Evolutionary conservation across 1,284 basidiomycete species (phyloP), one percentile per base, ranked within the genome.

Genomic region (Ustilago hordei): DNA sequence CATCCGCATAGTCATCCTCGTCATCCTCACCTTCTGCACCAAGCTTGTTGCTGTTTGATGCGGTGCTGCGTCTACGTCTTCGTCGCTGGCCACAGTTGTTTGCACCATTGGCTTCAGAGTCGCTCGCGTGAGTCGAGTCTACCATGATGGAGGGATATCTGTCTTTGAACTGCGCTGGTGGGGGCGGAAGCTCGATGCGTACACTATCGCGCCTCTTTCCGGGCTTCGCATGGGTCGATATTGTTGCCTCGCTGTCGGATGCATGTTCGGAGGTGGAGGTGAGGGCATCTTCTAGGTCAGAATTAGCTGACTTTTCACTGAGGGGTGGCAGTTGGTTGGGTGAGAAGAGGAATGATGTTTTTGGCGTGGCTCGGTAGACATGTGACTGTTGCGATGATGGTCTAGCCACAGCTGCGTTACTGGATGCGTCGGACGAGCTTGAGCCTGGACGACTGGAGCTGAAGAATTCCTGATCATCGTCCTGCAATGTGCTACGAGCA

Each of bases 141-240:
- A 77, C 64, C 35, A 61, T 55, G 43, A 77, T 77, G 7, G 75
- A 56, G 1, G 75, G 75, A 36, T 77, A 73, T 11, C 63, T 28
- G 28, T 72, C 66, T 55, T 72, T 69, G 63, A 72, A 67, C 50
- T 72, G 58, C 34, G 62, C 55, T 13, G 73, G 68, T 13, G 65
- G 69, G 9, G 66, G 75, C 19, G 75, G 75, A 47, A 73, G 41
- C 48, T 77, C 75, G 58, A 77, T 69, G n/a, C 63, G 66, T n/a
- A 77, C 36, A 34, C 70, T 72, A 15, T 65, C 66, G 36, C 62
- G 66, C 45, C 63, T 60, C 23, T 65, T 74, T 17, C 50, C 54
- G 9, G 61, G 64, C 15, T 39, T 38, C 4, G 56, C 57, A 17
- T 9, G 55, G 9, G n/a, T 31, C 15, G 28, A 9, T 9, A 7